phyloP scores from a whole-genome alignment of 176 grass and related monocot genomes.

The Oryza officinalis region DNA sequence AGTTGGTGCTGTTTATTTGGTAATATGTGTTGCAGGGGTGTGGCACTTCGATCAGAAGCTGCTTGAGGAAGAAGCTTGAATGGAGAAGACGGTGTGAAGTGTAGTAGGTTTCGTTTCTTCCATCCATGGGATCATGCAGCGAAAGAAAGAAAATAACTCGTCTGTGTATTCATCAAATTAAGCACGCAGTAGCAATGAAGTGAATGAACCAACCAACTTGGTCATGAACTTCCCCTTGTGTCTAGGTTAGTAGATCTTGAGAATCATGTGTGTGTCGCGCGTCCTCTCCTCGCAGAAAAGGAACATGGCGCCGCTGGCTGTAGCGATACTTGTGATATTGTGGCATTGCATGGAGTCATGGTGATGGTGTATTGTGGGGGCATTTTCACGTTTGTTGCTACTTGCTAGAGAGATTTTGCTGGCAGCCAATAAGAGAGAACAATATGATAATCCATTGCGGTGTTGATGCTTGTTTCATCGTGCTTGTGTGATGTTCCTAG shows the following conservation, averaged over 20 bases:
- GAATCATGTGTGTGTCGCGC: not conserved
- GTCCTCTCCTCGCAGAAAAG: not conserved
- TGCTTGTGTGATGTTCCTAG: not conserved
- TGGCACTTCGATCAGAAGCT: conserved; percentile 91
- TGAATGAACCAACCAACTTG: not conserved
- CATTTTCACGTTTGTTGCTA: not conserved
- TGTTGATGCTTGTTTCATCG: not conserved
- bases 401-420: not conserved
- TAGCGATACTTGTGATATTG: not conserved
- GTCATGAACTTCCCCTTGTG: not conserved
- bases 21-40: conserved; percentile 57
- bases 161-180: not conserved
- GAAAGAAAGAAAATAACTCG: not conserved
- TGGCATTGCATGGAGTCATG: too few relatives aligned
- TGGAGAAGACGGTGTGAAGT: not conserved
- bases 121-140: not conserved
- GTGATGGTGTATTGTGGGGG: too few relatives aligned
- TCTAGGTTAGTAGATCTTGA: not conserved
- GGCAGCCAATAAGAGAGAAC: not conserved
- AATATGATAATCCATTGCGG: too few relatives aligned
- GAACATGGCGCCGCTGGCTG: not conserved
- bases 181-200: not conserved
- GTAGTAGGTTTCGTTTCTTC: not conserved
- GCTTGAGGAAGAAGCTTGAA: conserved; percentile 59
- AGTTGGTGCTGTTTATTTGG: not conserved